Percentiles rank a stretch among this genome's conserved stretches.
These are phyloP conservation scores for Agaricus sinodeliciosus DNA, from an alignment of 768 basidiomycete species.

Conservation along the genomic window DNA sequence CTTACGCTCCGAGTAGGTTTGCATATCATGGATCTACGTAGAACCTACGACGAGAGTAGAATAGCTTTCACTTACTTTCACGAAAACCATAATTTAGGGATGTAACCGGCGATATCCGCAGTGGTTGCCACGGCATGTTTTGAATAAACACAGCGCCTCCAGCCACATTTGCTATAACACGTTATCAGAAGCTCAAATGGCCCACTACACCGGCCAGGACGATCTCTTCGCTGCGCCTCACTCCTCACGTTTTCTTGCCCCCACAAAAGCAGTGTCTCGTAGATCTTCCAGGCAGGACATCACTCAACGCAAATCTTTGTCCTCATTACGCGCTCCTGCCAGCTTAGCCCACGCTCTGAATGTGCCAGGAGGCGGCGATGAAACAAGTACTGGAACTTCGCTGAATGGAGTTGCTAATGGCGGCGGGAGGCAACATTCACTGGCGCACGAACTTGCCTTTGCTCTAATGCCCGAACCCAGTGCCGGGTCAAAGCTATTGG, in stretches of 20 bases:
- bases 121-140: slow-evolving; percentile 8
- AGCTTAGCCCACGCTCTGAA: slow-evolving; percentile 23
- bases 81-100: not conserved
- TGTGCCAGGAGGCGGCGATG: slow-evolving; percentile 31
- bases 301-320: slow-evolving; percentile 38
- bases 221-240: slow-evolving; percentile 18
- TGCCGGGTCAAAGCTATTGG: slow-evolving; percentile 67
- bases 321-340: slow-evolving; percentile 42
- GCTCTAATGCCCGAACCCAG: slow-evolving; percentile 86
- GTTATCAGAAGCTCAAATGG: slow-evolving; percentile 18
- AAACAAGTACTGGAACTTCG: not conserved
- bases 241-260: slow-evolving; percentile 27
- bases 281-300: slow-evolving; percentile 26
- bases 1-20: slow-evolving; percentile 2
- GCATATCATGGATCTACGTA: slow-evolving; percentile 5
- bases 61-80: slow-evolving; percentile 8
- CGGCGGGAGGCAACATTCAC: slow-evolving; percentile 45
- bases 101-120: slow-evolving; percentile 9
- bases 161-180: slow-evolving; percentile 11
- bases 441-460: slow-evolving; percentile 83
- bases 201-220: slow-evolving; percentile 25
- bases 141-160: slow-evolving; percentile 5
- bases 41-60: slow-evolving; percentile 14
- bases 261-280: slow-evolving; percentile 23
- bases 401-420: slow-evolving; percentile 26